phyloP scores from a whole-genome alignment of 2,329 filamentous ascomycete genomes.

The Aspergillus glaucus region DNA sequence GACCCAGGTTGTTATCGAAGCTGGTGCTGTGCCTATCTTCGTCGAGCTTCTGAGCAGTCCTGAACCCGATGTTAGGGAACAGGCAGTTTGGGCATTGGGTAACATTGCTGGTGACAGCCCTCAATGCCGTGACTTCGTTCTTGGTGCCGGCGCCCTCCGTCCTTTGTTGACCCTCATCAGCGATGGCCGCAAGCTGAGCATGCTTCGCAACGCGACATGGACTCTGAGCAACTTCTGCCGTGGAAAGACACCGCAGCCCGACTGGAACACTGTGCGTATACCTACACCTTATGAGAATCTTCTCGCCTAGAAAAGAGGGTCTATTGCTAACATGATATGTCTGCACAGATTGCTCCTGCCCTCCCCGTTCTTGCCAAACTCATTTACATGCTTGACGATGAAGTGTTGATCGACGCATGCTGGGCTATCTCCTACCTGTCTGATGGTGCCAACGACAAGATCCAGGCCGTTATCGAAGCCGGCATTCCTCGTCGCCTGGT shows the following conservation, averaged over 20 bases:
- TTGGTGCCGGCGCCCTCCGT: conserved; percentile 83
- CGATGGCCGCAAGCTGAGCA: conserved; percentile 97
- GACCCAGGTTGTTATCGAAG: conserved; percentile 98
- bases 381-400: conserved; percentile 96
- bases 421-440: conserved; percentile 99
- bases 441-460: conserved; percentile 97
- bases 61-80: conserved; percentile 94
- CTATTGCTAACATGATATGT: conserved; percentile 18
- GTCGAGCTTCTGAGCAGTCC: conserved; percentile 92
- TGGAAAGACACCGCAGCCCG: conserved; percentile 97
- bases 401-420: conserved; percentile 97
- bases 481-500: conserved; percentile 94
- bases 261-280: conserved; percentile 82
- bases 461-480: conserved; percentile 96
- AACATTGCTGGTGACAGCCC: conserved; percentile 99
- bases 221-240: conserved; percentile 99
- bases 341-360: conserved; percentile 75
- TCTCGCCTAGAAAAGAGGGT: neutral
- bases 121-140: conserved; percentile 92
- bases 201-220: conserved; percentile 98
- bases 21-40: conserved; percentile 95
- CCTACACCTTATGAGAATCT: conserved; percentile 2
- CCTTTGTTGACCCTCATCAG: conserved; percentile 84
- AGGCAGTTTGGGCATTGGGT: conserved; percentile 96
- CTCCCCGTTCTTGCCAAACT: conserved; percentile 94